Conservation (phyloP, 2,329 filamentous ascomycete species). For the Gnomoniopsis smithogilvyi region DNA sequence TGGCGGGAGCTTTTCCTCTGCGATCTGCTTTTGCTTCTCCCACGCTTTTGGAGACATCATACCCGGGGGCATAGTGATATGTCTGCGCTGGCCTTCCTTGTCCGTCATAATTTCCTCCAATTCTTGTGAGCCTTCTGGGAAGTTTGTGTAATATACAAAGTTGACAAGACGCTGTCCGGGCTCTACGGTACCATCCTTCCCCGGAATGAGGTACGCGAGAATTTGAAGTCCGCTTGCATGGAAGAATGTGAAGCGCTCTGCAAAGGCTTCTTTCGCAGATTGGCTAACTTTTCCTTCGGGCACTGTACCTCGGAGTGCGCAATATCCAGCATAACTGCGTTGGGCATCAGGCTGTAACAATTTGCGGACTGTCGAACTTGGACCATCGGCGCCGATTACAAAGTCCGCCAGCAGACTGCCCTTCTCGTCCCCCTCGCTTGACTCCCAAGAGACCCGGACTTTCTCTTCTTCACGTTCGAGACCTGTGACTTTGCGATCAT, state of each 20-base stretch:
- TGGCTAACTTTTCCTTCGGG: conserved; percentile 34
- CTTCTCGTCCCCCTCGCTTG: conserved; percentile 27
- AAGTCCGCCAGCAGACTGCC: conserved; percentile 32
- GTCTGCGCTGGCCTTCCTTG: conserved; percentile 26
- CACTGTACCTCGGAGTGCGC: conserved; percentile 39
- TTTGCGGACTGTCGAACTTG: conserved; percentile 35
- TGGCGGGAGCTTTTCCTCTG: conserved; percentile 31
- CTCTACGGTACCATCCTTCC: conserved; percentile 33
- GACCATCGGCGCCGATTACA: conserved; percentile 42
- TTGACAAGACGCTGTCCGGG: conserved; percentile 39
- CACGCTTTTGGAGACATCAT: conserved; percentile 29
- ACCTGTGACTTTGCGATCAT: conserved; percentile 31
- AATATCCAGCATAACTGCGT: conserved; percentile 36
- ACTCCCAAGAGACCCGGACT: conserved; percentile 30
- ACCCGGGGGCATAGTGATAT: conserved; percentile 36
- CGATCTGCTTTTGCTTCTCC: conserved; percentile 31
- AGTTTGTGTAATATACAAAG: conserved; percentile 44
- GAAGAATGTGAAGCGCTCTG: conserved; percentile 38
- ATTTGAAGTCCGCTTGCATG: conserved; percentile 36
- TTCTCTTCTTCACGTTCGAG: conserved; percentile 25
- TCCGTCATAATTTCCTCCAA: conserved; percentile 34
- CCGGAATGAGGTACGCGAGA: conserved; percentile 40
- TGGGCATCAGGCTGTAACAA: conserved; percentile 28
- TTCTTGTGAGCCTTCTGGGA: conserved; percentile 29
- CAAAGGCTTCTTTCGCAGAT: conserved; percentile 30